Percentiles rank a stretch among this genome's conserved stretches.
Conservation (phyloP, 192 early-diverging fungal species). For the Entophlyctis luteolus region DNA sequence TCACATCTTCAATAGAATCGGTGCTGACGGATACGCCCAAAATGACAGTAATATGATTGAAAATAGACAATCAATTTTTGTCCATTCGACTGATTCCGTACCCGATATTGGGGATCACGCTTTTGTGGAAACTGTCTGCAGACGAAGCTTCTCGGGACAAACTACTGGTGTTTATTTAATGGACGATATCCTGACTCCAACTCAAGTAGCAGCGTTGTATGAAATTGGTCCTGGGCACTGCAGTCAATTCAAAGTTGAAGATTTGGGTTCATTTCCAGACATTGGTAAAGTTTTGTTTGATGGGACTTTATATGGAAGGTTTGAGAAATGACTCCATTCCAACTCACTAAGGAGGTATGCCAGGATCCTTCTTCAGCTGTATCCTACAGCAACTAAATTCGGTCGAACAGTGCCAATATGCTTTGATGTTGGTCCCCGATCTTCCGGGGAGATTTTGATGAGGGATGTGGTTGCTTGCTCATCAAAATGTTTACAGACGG, state of each 20-base stretch:
- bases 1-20: constrained; percentile 27
- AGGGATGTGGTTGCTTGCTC: constrained; percentile 32
- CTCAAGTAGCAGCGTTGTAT: constrained; percentile 20
- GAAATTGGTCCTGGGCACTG: constrained; percentile 26
- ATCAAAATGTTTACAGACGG: constrained; percentile 35
- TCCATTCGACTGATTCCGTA: constrained; percentile 9
- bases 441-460: constrained; percentile 12
- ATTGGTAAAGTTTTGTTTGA: constrained; percentile 28
- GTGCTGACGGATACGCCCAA: constrained; percentile 11
- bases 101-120: constrained; percentile 15
- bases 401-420: constrained; percentile 10
- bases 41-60: no score
- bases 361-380: constrained; percentile 32
- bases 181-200: constrained; percentile 26
- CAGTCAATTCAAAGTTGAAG: constrained; percentile 26
- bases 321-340: background rate
- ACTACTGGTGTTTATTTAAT: constrained; percentile 37
- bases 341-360: background rate
- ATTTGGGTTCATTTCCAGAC: constrained; percentile 27
- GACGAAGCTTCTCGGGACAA: constrained; percentile 31
- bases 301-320: constrained; percentile 22
- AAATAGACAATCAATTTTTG: no score
- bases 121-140: background rate
- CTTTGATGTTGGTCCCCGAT: constrained; percentile 25
- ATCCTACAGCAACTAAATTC: constrained; percentile 31